Evolutionary conservation across 345 rosid species (phyloP).

Genomic region (Eucalyptus sideroxylon): DNA sequence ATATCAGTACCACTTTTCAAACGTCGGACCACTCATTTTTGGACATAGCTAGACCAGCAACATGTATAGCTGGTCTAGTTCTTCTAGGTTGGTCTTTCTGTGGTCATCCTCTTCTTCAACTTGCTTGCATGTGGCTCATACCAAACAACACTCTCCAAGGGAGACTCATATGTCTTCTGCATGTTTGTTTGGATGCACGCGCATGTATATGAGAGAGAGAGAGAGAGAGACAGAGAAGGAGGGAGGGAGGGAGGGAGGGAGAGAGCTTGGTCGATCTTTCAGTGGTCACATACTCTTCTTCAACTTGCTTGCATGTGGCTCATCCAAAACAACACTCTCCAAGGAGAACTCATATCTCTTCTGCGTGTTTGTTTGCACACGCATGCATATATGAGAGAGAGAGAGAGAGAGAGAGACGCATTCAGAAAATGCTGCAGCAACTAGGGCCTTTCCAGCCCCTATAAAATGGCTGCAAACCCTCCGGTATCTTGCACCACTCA

Average conservation of each 20-base stretch:
- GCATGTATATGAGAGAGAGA: neutral
- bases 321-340: neutral
- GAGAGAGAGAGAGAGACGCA: neutral
- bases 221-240: neutral
- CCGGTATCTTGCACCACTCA: neutral
- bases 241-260: neutral
- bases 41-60: neutral
- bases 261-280: neutral
- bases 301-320: neutral
- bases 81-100: neutral
- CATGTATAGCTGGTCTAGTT: neutral
- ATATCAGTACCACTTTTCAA: neutral
- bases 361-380: neutral
- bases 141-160: neutral
- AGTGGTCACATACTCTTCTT: neutral
- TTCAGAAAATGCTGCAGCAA: conserved; percentile 8
- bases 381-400: neutral
- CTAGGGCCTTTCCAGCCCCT: conserved; percentile 4
- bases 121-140: neutral
- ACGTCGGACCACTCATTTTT: neutral
- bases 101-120: neutral
- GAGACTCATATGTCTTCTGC: neutral
- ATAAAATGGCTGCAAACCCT: conserved; percentile 4
- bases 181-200: neutral
- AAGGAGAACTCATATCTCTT: neutral